Evolutionary conservation across 371 early-diverging fungal species (phyloP).

Genomic region (Lichtheimia ramosa): DNA sequence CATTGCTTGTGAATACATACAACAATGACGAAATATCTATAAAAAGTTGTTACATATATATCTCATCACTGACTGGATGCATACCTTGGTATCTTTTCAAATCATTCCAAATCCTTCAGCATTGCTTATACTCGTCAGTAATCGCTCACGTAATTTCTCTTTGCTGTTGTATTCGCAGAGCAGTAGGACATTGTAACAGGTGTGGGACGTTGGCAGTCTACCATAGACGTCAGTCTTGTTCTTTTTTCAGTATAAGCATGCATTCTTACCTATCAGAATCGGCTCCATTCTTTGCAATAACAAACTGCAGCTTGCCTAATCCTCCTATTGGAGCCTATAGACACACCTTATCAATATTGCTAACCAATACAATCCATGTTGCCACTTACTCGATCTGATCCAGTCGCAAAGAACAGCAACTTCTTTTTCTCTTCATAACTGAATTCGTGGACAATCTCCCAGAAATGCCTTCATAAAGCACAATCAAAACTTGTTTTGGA

Average conservation of each 20-base stretch:
- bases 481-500: constrained; percentile 1
- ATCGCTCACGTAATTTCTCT: constrained; percentile 74
- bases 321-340: constrained; percentile 95
- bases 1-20: too few relatives aligned
- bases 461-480: constrained; percentile 67
- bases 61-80: too few relatives aligned
- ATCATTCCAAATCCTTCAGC: constrained; percentile 90
- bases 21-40: too few relatives aligned
- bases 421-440: constrained; percentile 84
- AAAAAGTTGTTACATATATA: too few relatives aligned
- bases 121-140: constrained; percentile 84
- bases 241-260: background rate
- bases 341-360: constrained; percentile 67
- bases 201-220: constrained; percentile 75
- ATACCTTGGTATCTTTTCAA: too few relatives aligned
- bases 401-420: constrained; percentile 96
- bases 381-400: constrained; percentile 82
- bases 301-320: constrained; percentile 86
- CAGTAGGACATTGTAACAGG: constrained; percentile 92
- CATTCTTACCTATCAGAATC: constrained; percentile 72
- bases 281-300: constrained; percentile 96
- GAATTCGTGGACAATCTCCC: constrained; percentile 90
- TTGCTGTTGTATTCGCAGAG: constrained; percentile 85
- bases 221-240: constrained; percentile 49
- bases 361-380: background rate